Evolutionary conservation across 768 basidiomycete genomes (phyloP), one percentile per base, ranked within the genome.

Genomic region (Baorangia bicolor): DNA sequence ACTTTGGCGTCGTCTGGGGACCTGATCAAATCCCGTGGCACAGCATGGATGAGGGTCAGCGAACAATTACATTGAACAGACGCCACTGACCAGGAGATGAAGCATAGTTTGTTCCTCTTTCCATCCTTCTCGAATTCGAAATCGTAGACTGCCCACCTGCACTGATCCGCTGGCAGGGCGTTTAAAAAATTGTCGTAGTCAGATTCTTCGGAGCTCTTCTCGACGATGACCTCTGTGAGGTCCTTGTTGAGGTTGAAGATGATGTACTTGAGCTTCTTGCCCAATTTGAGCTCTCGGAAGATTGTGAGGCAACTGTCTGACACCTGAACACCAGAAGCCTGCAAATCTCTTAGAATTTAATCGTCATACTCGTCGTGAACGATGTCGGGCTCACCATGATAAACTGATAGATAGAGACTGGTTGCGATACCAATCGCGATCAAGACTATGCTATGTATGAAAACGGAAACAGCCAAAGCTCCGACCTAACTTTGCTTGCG

Each of bases 61-160:
- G 2, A 38, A 39, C 31, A 11, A 18, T 35, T 4, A 8, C 13
- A 20, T 39, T 3, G 28, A 44, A n/a, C 12, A 23, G 37, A 56
- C 42, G 57, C 57, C 16, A 83, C 89, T 72, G 69, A 97, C 96
- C 97, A 99, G 43, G 86, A 82, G 74, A 84, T 66, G 71, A 98
- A 97, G 61, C 77, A 74, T 60, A 98, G 77, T 78, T 98, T 98
- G 79, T 88, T 94, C 74, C 95, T 82, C 75, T 82, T 86, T 44
- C 78, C 89, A 13, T 79, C 88, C 56, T 81, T 85, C 78, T 88
- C 81, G 66, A 80, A 98, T 68, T 90, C 87, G 53, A 95, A 87
- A 71, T 98, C 94, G 69, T 93, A 96, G 31, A 98, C 82, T 16
- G 89, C 95, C 85, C 86, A 99, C 74, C 88, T 78, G 69, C 89